Evolutionary conservation across 495 filamentous ascomycete species (phyloP), one percentile per base, ranked within the genome.

Genomic region (Aspergillus olivimuriae): DNA sequence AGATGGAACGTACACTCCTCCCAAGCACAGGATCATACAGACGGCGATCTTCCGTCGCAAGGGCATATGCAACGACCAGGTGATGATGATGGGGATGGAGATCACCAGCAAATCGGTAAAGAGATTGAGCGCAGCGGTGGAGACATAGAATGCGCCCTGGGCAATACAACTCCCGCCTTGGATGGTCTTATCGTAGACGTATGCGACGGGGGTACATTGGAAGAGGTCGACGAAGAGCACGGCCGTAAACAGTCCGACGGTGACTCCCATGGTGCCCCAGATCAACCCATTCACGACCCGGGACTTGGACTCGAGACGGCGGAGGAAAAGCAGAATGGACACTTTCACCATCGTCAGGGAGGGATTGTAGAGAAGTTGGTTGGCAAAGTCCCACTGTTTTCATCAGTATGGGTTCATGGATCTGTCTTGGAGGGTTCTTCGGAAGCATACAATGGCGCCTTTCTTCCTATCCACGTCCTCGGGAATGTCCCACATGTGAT

Each of bases 291-390:
- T 64, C 24, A 75, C 64, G 18, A 56, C 6, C 6, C 46, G 54
- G 1, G 63, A 62, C 15, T 39, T 51, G 17, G 58, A 61, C 8
- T 64, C 68, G 0, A 79, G 61, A 11, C 75, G 72, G 26, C 63
- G 61, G 17, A 78, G 62, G 47, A 80, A 77, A 31, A 72, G 15
- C 17, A 79, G 57, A 32, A 77, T 65, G 0, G 76, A 78, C 0
- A 73, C 55, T 56, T 83, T 83, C 47, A 80, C 74, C 6, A 80
- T 56, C 8, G 79, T 70, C 26, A 86, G 59, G 43, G 80, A 73
- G 0, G 79, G 80, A 47, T 83, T 82, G 53, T 84, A 84, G 17
- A 83, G 53, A 22, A 82, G 66, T 50, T 83, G 78, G 15, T 77
- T 72, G 2, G 72, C 72, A 19, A 75, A 77, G 45, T 75, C 60